These are phyloP conservation scores for Colletotrichum cereale DNA, from an alignment of 2,329 filamentous ascomycete genomes.

Conservation along the genomic window DNA sequence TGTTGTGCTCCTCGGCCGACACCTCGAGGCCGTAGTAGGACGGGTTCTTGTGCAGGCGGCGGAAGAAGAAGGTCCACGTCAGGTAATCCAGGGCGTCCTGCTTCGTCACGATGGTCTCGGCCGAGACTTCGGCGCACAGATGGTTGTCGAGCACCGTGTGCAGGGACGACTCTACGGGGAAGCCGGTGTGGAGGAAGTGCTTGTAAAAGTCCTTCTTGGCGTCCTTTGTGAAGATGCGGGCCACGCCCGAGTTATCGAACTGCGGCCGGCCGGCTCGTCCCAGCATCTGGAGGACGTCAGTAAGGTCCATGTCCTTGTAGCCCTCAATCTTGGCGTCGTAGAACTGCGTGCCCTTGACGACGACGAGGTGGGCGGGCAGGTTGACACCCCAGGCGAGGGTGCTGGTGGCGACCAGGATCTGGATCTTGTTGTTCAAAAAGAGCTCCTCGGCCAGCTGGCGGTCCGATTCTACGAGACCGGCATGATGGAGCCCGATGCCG, in stretches of 20 bases:
- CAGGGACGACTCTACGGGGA: slow-evolving; percentile 95
- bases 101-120: slow-evolving; percentile 91
- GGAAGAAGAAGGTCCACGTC: slow-evolving; percentile 99
- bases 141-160: slow-evolving; percentile 98
- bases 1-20: slow-evolving; percentile 91
- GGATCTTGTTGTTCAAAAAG: slow-evolving; percentile 97
- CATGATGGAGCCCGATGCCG: slow-evolving; percentile 96
- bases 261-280: slow-evolving; percentile 95
- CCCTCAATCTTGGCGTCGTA: slow-evolving; percentile 98
- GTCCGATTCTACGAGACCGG: slow-evolving; percentile 94
- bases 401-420: slow-evolving; percentile 94
- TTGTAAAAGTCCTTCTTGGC: slow-evolving; percentile 99
- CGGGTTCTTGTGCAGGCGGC: slow-evolving; percentile 95
- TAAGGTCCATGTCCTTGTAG: slow-evolving; percentile 99
- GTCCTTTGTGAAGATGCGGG: slow-evolving; percentile 96
- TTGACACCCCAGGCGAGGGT: slow-evolving; percentile 99
- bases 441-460: slow-evolving; percentile 92
- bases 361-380: slow-evolving; percentile 93
- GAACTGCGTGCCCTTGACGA: slow-evolving; percentile 98
- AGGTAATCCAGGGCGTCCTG: slow-evolving; percentile 98
- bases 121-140: slow-evolving; percentile 92
- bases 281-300: slow-evolving; percentile 97
- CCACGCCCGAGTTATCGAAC: slow-evolving; percentile 95
- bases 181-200: slow-evolving; percentile 97
- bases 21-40: slow-evolving; percentile 98